Percentiles rank a stretch among this genome's conserved stretches.
Conservation (phyloP, 2,329 filamentous ascomycete genomes). For the Myriosclerotinia curreyana region DNA sequence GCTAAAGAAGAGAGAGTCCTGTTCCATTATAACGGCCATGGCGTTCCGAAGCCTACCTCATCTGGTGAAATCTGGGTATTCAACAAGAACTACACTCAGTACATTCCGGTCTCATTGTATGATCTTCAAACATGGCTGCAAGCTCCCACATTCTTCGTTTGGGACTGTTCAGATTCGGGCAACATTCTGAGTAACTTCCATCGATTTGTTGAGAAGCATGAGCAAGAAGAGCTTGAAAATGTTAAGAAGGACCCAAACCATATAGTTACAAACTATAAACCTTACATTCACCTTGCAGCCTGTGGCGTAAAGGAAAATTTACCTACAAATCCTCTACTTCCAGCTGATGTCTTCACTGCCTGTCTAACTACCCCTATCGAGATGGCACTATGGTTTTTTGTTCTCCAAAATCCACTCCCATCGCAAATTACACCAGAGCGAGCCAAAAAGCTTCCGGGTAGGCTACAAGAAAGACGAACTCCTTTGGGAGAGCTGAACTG, state of each 20-base stretch:
- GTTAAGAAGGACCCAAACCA: conserved; percentile 77
- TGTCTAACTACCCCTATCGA: conserved; percentile 97
- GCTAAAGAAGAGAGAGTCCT: conserved; percentile 94
- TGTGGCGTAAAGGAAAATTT: conserved; percentile 89
- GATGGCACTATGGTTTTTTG: conserved; percentile 95
- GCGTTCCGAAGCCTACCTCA: conserved; percentile 89
- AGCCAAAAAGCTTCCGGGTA: conserved; percentile 84
- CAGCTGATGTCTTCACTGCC: conserved; percentile 92
- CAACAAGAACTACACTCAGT: conserved; percentile 98
- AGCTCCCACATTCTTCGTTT: conserved; percentile 93
- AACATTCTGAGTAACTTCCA: conserved; percentile 96
- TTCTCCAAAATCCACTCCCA: conserved; percentile 73
- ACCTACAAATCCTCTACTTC: conserved; percentile 88
- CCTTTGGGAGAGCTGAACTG: conserved; percentile 95
- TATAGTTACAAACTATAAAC: conserved; percentile 67
- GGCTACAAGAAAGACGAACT: conserved; percentile 87
- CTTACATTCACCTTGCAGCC: conserved; percentile 85
- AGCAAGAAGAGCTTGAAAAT: conserved; percentile 78
- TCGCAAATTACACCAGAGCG: conserved; percentile 71
- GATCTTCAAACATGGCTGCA: conserved; percentile 95
- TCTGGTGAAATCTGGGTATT: conserved; percentile 99
- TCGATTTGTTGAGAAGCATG: conserved; percentile 90
- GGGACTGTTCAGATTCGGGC: conserved; percentile 94
- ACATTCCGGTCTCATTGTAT: conserved; percentile 93
- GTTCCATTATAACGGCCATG: conserved; percentile 99